Conservation (phyloP, 495 filamentous ascomycete species). For the Bombardia bombarda region DNA sequence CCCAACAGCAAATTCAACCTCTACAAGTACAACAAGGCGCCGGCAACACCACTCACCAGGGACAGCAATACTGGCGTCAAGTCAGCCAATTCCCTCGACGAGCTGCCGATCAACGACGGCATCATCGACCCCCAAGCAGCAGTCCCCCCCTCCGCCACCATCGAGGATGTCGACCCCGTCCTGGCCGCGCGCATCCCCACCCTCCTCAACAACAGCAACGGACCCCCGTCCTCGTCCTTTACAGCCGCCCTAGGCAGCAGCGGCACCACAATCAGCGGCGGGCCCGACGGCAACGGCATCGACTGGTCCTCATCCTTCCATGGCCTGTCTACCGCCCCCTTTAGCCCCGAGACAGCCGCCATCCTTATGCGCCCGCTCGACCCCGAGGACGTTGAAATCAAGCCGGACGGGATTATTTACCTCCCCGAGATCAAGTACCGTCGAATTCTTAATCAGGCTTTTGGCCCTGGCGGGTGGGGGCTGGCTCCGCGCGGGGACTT, state of each 20-base stretch:
- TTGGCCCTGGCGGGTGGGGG: slow-evolving; percentile 95
- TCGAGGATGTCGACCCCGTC: slow-evolving; percentile 19
- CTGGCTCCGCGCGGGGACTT: slow-evolving; percentile 84
- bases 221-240: slow-evolving; percentile 4
- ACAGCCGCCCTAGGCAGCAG: slow-evolving; percentile 13
- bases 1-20: slow-evolving; percentile 1
- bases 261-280: slow-evolving; percentile 13
- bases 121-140: slow-evolving; percentile 22
- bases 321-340: slow-evolving; percentile 69
- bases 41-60: background rate
- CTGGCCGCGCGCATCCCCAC: slow-evolving; percentile 15
- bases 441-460: slow-evolving; percentile 81
- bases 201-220: background rate
- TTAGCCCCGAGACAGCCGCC: slow-evolving; percentile 65
- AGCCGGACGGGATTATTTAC: slow-evolving; percentile 93
- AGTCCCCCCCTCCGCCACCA: slow-evolving; percentile 23
- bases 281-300: slow-evolving; percentile 37
- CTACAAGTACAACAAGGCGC: background rate
- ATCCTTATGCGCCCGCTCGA: slow-evolving; percentile 61
- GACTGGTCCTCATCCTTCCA: slow-evolving; percentile 95
- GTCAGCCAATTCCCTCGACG: background rate
- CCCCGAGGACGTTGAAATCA: slow-evolving; percentile 82
- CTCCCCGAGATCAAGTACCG: slow-evolving; percentile 98
- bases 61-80: background rate
- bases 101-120: background rate